A percentile compares a stretch with the other conserved stretches of the same genome.
phyloP scores from a whole-genome alignment of 371 early-diverging fungal species.

The Umbelopsis sp. region DNA sequence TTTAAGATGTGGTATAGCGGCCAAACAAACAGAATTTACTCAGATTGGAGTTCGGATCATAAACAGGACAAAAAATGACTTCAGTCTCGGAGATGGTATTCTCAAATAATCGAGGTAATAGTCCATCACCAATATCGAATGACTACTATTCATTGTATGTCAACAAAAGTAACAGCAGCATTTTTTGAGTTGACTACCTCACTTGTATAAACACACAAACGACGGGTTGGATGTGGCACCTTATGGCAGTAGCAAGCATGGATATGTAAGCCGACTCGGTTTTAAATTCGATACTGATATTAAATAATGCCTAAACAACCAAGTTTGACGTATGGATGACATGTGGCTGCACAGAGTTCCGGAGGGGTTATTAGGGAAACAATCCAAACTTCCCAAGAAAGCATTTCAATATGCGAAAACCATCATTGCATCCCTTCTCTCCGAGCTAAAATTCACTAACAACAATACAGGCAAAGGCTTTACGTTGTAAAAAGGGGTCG shows the following conservation, averaged over 20 bases:
- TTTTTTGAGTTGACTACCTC: conserved; percentile 8
- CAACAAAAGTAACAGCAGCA: neutral
- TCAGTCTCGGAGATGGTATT: neutral
- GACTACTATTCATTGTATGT: too few species aligned
- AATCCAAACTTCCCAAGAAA: conserved; percentile 1
- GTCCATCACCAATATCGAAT: too few species aligned
- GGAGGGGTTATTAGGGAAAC: neutral
- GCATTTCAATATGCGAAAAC: neutral
- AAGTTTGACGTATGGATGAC: neutral
- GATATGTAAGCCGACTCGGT: neutral
- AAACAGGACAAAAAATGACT: neutral
- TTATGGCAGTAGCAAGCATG: neutral
- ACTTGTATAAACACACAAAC: neutral
- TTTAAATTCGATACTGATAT: neutral
- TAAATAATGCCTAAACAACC: too few species aligned
- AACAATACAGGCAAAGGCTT: neutral
- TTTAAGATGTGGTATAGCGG: too few species aligned
- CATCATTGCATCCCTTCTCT: neutral
- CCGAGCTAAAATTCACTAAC: neutral
- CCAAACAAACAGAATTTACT: too few species aligned
- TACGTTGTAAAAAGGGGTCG: conserved; percentile 2
- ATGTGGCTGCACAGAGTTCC: conserved; percentile 2
- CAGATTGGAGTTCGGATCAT: neutral
- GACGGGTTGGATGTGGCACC: conserved; percentile 4
- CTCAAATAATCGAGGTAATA: neutral